Base-by-base conservation (phyloP, 2,329 filamentous ascomycete species). In the Trichoderma brevicompactum region DNA sequence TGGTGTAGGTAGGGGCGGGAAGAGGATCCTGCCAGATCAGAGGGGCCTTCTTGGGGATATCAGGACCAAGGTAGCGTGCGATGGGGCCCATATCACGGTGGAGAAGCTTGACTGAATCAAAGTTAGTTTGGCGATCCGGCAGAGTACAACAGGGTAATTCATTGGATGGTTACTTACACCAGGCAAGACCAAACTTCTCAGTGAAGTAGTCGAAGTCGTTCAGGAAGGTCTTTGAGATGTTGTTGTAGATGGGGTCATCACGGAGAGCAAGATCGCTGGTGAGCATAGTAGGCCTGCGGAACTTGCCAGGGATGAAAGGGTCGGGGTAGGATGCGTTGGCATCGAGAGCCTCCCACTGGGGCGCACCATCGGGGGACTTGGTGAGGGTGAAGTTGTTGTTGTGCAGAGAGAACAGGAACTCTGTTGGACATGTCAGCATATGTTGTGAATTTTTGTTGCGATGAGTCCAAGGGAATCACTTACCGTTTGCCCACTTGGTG, bases 41-140 rank as follows among this genome's bases (percentile, higher is more conserved):
- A 9, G 66, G 63, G 19, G 82, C 80, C 81, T 92, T 87, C 64
- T 82, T 80, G 53, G 90, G 89, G 17, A 92, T 81, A 77, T 93
- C 90, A 1, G 90, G 90, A 34, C 90, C 90, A 55, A 92, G 73
- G 82, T 90, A 93, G 74, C 89, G 89, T 19, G 83, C 75, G 59
- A 85, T 81, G 44, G 90, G 90, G 13, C 90, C 90, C 79, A 93
- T 85, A 75, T 93, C 90, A 79, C 90, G 89, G 81, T 93, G 90
- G 49, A 91, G 81, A 49, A 93, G 85, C 85, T 93, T 92, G 85
- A 48, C 65, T 67, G 13, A 15, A 50, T 15, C 17, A 28, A 48
- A 10, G 44, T 53, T 38, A 32, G 28, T 9, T 55, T 17, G 9
- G 2, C 12, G 41, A 44, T 43, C 44, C 23, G 17, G 5, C 19